Percentiles rank a stretch among this genome's conserved stretches.
Conservation (phyloP, 2,329 filamentous ascomycete genomes). For the Claviceps pazoutovae region DNA sequence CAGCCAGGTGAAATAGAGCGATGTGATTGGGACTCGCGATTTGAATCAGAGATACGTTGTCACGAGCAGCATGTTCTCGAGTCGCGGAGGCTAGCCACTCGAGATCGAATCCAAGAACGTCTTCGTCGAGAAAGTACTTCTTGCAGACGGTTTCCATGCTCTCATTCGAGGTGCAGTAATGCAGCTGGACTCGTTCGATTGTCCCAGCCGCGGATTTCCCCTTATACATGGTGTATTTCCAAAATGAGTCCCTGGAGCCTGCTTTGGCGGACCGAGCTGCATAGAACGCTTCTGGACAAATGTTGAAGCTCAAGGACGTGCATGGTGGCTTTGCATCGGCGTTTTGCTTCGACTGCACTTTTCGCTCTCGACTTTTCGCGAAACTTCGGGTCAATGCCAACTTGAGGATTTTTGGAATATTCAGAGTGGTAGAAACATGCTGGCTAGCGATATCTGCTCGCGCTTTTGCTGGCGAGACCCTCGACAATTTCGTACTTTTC, state of each 20-base stretch:
- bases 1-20: conserved; percentile 66
- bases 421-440: neutral
- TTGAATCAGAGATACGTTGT: conserved; percentile 71
- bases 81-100: conserved; percentile 57
- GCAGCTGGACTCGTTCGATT: conserved; percentile 46
- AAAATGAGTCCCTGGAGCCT: conserved; percentile 41
- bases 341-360: too few species aligned
- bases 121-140: conserved; percentile 52
- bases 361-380: too few species aligned
- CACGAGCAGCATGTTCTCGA: conserved; percentile 36
- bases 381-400: neutral
- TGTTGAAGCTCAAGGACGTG: conserved; percentile 17
- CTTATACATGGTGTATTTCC: conserved; percentile 56
- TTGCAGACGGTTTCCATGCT: conserved; percentile 53
- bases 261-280: conserved; percentile 32
- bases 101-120: conserved; percentile 74
- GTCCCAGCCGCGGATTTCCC: conserved; percentile 28
- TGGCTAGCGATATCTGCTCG: neutral
- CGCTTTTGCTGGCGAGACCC: neutral
- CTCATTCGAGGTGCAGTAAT: conserved; percentile 60
- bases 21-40: conserved; percentile 64
- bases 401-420: neutral
- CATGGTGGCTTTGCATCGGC: conserved; percentile 10
- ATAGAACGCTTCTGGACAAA: conserved; percentile 17
- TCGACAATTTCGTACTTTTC: neutral